Conservation (phyloP, 805 yeast species). For the Maudiozyma pseudohumilis region DNA sequence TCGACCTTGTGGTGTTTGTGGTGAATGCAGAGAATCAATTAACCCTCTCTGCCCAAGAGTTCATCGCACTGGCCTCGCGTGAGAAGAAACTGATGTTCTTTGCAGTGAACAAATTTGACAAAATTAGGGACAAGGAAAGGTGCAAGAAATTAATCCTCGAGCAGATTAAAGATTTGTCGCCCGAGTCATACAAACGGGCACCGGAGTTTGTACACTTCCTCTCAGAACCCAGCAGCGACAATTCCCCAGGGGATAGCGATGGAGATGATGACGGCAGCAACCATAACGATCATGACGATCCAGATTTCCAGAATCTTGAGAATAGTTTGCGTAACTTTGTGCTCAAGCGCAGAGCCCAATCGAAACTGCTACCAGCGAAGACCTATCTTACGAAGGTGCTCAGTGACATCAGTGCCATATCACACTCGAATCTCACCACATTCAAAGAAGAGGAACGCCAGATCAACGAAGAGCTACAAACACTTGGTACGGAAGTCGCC, state of each 20-base stretch:
- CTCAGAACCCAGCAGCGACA: conserved; percentile 29
- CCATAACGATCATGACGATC: conserved; percentile 32
- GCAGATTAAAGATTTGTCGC: conserved; percentile 77
- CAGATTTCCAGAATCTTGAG: conserved; percentile 76
- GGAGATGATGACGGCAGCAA: conserved; percentile 26
- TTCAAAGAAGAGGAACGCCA: conserved; percentile 41
- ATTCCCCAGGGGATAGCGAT: conserved; percentile 21
- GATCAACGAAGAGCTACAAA: conserved; percentile 40
- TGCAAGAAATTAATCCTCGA: conserved; percentile 70
- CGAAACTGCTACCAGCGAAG: conserved; percentile 88
- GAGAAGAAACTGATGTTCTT: conserved; percentile 89
- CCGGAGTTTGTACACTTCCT: conserved; percentile 91
- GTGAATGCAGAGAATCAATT: conserved; percentile 94
- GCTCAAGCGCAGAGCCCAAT: conserved; percentile 76
- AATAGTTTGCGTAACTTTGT: conserved; percentile 77
- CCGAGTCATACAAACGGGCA: conserved; percentile 83
- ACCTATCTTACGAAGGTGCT: conserved; percentile 68
- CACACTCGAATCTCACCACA: conserved; percentile 51
- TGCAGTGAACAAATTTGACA: conserved; percentile 88
- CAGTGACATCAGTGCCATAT: conserved; percentile 50
- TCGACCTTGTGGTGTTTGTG: conserved; percentile 91
- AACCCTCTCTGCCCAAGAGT: conserved; percentile 89
- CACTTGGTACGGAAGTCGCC: conserved; percentile 57
- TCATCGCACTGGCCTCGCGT: conserved; percentile 78
- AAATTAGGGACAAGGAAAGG: conserved; percentile 66